Percentiles rank a stretch among this genome's conserved stretches.
These are phyloP conservation scores for Coniochaeta sp. DNA, from an alignment of 2,329 filamentous ascomycete genomes.

Conservation along the genomic window DNA sequence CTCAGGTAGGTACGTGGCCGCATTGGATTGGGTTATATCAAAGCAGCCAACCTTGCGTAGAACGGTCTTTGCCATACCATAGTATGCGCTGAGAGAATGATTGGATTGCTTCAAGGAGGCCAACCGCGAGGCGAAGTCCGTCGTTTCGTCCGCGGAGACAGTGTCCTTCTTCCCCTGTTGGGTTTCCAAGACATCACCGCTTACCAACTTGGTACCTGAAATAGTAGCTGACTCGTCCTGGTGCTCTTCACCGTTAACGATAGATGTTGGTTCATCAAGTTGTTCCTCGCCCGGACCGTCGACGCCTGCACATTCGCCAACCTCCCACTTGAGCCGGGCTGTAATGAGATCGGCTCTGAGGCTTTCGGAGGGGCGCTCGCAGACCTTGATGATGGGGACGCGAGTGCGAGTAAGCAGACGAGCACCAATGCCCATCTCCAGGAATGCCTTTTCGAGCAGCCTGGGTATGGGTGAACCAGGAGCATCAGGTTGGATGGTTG, in stretches of 20 bases:
- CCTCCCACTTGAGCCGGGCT: slow-evolving; percentile 67
- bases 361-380: slow-evolving; percentile 57
- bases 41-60: slow-evolving; percentile 40
- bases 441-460: slow-evolving; percentile 65
- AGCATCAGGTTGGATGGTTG: slow-evolving; percentile 43
- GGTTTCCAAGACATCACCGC: neutral
- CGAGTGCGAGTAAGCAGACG: slow-evolving; percentile 70
- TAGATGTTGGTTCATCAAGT: slow-evolving; percentile 21
- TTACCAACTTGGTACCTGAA: neutral
- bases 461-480: slow-evolving; percentile 60
- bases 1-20: slow-evolving; percentile 29
- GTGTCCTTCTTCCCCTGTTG: neutral
- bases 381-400: slow-evolving; percentile 84
- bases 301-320: slow-evolving; percentile 34
- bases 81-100: slow-evolving; percentile 33
- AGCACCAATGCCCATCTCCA: slow-evolving; percentile 67
- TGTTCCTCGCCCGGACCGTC: slow-evolving; percentile 22
- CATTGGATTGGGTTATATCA: slow-evolving; percentile 42
- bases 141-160: neutral
- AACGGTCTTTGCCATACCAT: slow-evolving; percentile 38
- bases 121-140: slow-evolving; percentile 5
- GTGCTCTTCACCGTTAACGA: neutral
- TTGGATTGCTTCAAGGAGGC: slow-evolving; percentile 9
- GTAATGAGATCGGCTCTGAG: slow-evolving; percentile 55
- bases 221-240: neutral